Evolutionary conservation across 1,284 basidiomycete genomes (phyloP).

Genomic region (Ceratobasidium sp.): DNA sequence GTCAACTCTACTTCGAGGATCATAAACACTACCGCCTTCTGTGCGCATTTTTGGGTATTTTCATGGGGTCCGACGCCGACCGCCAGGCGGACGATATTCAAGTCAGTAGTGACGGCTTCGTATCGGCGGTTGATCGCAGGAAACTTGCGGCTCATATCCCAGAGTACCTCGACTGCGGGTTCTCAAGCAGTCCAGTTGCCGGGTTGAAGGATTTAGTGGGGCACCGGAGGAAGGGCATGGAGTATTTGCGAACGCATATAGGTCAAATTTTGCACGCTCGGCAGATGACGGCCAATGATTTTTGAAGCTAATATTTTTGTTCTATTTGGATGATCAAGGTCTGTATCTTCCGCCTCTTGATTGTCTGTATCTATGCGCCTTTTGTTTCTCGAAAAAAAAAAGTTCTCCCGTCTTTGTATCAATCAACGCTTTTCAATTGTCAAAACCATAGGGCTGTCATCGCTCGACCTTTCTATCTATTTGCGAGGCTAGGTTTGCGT

Average conservation of each 20-base stretch:
- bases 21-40: conserved; percentile 53
- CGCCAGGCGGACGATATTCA: not conserved
- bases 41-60: conserved; percentile 56
- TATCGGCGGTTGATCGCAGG: not conserved
- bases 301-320: not conserved
- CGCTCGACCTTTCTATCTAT: no score
- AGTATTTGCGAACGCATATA: conserved; percentile 3
- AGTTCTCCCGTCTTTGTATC: no score
- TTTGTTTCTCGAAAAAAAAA: no score
- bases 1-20: conserved; percentile 57
- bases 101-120: conserved; percentile 18
- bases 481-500: no score
- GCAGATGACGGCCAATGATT: not conserved
- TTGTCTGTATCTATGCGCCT: no score
- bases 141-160: not conserved
- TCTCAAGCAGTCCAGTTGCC: not conserved
- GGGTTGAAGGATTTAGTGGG: conserved; percentile 4
- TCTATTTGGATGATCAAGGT: no score
- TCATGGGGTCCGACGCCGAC: conserved; percentile 20
- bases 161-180: not conserved
- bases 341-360: no score
- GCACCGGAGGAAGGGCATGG: conserved; percentile 16
- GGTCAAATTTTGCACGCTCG: conserved; percentile 23
- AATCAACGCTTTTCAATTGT: no score
- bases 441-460: no score